phyloP scores from a whole-genome alignment of 2,329 filamentous ascomycete genomes.

The Botrytis elliptica region DNA sequence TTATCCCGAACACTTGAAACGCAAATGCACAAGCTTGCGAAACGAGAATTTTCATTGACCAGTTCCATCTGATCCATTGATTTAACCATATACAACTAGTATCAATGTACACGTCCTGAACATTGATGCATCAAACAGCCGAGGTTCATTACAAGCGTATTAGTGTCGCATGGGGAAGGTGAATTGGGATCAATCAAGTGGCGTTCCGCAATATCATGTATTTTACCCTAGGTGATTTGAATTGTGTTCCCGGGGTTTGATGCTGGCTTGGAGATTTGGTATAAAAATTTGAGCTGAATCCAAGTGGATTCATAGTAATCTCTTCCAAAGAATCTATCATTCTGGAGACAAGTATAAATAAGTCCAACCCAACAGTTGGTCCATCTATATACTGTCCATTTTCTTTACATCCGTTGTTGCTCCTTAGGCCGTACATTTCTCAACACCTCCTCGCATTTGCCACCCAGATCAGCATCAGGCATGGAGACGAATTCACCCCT shows the following conservation, averaged over 20 bases:
- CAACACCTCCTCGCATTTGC: conserved; percentile 37
- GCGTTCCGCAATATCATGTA: background rate
- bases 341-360: background rate
- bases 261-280: background rate
- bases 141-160: background rate
- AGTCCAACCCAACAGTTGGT: background rate
- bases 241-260: background rate
- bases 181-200: background rate
- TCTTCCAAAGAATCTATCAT: background rate
- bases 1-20: background rate
- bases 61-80: background rate
- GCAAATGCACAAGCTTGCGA: background rate
- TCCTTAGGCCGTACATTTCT: background rate
- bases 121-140: background rate
- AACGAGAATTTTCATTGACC: background rate
- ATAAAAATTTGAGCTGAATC: background rate
- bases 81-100: background rate
- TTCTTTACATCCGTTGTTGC: background rate
- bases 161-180: background rate
- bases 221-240: background rate
- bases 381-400: background rate
- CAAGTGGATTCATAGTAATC: background rate
- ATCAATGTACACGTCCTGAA: background rate
- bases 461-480: background rate
- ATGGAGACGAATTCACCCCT: conserved; percentile 39